These are phyloP conservation scores for Brachypodium distachyon DNA, from an alignment of 202 grass and related monocot species.

Conservation along the genomic window DNA sequence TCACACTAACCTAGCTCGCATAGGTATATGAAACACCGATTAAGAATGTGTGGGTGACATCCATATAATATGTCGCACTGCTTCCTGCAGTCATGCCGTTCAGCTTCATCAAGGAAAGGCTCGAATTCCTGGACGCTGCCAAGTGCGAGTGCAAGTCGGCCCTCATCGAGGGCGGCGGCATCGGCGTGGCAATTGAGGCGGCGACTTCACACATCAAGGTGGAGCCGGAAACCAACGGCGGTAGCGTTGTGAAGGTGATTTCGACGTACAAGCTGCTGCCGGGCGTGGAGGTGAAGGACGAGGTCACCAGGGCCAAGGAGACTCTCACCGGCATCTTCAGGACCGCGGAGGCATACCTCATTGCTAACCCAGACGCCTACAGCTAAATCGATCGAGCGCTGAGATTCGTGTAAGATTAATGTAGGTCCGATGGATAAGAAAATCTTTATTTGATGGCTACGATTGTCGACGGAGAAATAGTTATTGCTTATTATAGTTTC, in stretches of 20 bases:
- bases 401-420: too few species aligned
- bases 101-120: slow-evolving; percentile 37
- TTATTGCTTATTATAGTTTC: too few species aligned
- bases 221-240: slow-evolving; percentile 25
- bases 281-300: background rate
- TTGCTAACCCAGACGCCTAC: slow-evolving; percentile 53
- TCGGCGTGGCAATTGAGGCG: slow-evolving; percentile 34
- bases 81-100: slow-evolving; percentile 30
- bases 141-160: slow-evolving; percentile 40
- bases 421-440: too few species aligned
- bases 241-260: slow-evolving; percentile 38
- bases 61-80: too few species aligned
- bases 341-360: slow-evolving; percentile 37
- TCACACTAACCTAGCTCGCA: too few species aligned
- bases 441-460: too few species aligned
- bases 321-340: slow-evolving; percentile 29
- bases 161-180: slow-evolving; percentile 41
- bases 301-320: slow-evolving; percentile 36
- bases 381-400: slow-evolving; percentile 3
- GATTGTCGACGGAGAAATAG: too few species aligned
- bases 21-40: too few species aligned
- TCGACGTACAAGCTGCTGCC: slow-evolving; percentile 39
- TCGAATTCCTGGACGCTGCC: slow-evolving; percentile 50
- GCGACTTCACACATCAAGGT: slow-evolving; percentile 44
- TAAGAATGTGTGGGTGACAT: too few species aligned